Conservation (phyloP, 441 rosid species). For the Populus hybrid region DNA sequence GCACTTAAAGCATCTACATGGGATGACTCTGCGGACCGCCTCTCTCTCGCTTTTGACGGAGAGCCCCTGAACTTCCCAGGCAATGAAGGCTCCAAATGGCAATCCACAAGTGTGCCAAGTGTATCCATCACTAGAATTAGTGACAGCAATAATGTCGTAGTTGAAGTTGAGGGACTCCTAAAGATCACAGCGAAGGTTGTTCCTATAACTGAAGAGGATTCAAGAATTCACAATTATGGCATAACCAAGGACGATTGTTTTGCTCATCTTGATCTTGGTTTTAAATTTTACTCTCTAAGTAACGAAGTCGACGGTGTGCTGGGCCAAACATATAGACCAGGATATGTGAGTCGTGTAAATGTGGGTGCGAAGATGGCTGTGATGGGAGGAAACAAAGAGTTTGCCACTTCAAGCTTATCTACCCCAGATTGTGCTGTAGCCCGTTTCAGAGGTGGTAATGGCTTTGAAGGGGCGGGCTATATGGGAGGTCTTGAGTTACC, state of each 20-base stretch:
- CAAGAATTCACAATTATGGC: conserved; percentile 54
- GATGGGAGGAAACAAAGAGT: conserved; percentile 50
- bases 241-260: conserved; percentile 49
- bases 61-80: conserved; percentile 24
- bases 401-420: conserved; percentile 41
- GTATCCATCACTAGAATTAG: conserved; percentile 38
- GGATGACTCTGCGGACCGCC: conserved; percentile 50
- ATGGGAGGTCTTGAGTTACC: conserved; percentile 30
- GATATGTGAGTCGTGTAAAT: conserved; percentile 41
- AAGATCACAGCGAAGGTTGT: conserved; percentile 52
- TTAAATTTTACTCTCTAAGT: conserved; percentile 49
- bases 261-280: conserved; percentile 58
- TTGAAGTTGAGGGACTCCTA: conserved; percentile 44
- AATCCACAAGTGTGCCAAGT: conserved; percentile 4
- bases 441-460: conserved; percentile 26
- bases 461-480: not conserved
- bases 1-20: conserved; percentile 57
- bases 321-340: conserved; percentile 56
- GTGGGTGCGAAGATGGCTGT: conserved; percentile 54
- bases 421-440: conserved; percentile 42
- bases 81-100: conserved; percentile 45
- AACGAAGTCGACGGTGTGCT: conserved; percentile 45
- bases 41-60: conserved; percentile 45
- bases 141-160: conserved; percentile 32
- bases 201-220: conserved; percentile 59